Evolutionary conservation across 2,329 filamentous ascomycete species (phyloP), one percentile per base, ranked within the genome.

Genomic region (Xylariaceae sp.): DNA sequence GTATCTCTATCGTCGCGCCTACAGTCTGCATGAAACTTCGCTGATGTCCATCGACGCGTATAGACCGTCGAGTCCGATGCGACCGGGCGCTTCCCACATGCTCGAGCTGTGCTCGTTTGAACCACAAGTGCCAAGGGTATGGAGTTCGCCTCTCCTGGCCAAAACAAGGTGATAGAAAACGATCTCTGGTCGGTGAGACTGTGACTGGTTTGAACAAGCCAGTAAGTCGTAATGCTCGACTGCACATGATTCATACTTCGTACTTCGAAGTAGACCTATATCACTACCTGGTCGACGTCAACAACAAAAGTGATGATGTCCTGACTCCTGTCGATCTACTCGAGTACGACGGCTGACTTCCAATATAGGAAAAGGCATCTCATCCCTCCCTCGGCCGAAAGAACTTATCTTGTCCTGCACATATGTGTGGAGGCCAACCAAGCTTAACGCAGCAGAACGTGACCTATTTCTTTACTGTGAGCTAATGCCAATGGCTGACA

Each of bases 101-200:
- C 45, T 41, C 45, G 2, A 52, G 53, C 39, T 55, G 53, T 47
- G 47, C 42, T 15, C 53, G 47, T 39, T 27, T 49, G 10, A 14
- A 42, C 15, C 42, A 47, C 14, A 33, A 32, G 33, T 54, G 51
- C 10, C 51, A 54, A 32, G 51, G 51, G 32, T 54, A 54, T 31
- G 48, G 51, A 9, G 27, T 55, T 32, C 49, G 53, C 35, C 47
- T 55, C 30, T 55, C 53, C 2, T 55, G 53, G 53, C 53, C 53
- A 18, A 55, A 36, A 44, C 44, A 43, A 6, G 47, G 45, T n/a
- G 50, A 55, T 40, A 50, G 32, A 10, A 53, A 47, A n/a, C 53
- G 53, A 27, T 43, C 32, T 14, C 45, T 53, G 14, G 32, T 44
- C 3, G 36, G 47, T 7, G 7, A 27, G 22, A 4, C 22, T 7